Evolutionary conservation across 129 eudicot species (phyloP), one percentile per base, ranked within the genome.

Genomic region (Chrysanthemum makinoi): DNA sequence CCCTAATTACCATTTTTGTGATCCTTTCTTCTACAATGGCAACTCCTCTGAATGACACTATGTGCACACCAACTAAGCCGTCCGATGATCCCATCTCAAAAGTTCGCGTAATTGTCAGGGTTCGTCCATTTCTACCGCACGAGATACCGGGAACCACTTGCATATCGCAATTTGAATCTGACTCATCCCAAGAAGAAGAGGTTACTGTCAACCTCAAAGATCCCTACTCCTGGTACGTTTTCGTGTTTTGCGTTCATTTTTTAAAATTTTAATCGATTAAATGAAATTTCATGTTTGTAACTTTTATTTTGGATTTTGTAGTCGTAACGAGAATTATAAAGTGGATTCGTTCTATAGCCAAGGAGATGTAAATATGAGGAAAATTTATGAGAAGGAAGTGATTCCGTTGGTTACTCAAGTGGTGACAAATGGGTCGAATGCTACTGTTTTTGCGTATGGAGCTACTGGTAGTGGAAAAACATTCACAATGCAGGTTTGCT

Each of bases 381-480:
- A 78, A 62, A 90, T 95, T 60, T 95, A 84, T 61, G 80, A 83
- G 60, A 81, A 76, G 63, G 97, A 95, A 85, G 97, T 95, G 50
- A 84, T 72, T 81, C 91, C 91, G 70, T 81, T 95, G 87, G 83
- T 95, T 72, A 89, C 91, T 10, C 89, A 80, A 11, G 68, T 94
- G 0, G 78, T 88, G 61, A 70, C 84, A 56, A 70, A 82, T 22
- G 99, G 99, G 15, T 87, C 55, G 55, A 95, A 90, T 73, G 89
- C 91, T 2, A 95, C 99, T 9, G 85, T 95, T 12, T 95, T 95
- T 66, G 96, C 97, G 54, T 95, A 88, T 76, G 99, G 99, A 47
- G 99, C 99, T 79, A 87, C 97, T 46, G 97, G 96, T 18, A 95
- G 99, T 57, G 99, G 99, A 8, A 95, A 95, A 48, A 95, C 97